phyloP scores from a whole-genome alignment of 2,329 filamentous ascomycete genomes.

The Ploettnerulaceae sp. region DNA sequence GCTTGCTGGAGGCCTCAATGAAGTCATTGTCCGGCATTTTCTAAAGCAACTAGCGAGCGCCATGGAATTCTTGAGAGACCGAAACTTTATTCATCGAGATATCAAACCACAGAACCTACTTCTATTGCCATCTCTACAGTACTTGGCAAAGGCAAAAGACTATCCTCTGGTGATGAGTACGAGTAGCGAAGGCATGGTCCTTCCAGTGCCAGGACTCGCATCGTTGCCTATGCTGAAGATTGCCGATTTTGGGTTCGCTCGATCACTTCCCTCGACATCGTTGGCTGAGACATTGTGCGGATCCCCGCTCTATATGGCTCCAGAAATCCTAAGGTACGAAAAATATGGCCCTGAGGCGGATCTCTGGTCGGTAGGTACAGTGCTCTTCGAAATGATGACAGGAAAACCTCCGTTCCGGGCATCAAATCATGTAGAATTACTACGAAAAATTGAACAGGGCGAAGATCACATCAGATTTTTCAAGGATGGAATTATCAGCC shows the following conservation, averaged over 20 bases:
- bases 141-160: constrained; percentile 56
- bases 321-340: constrained; percentile 94
- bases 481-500: constrained; percentile 63
- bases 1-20: constrained; percentile 79
- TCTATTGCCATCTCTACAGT: constrained; percentile 75
- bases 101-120: constrained; percentile 96
- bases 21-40: constrained; percentile 95
- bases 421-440: constrained; percentile 87
- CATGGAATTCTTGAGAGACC: constrained; percentile 77
- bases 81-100: constrained; percentile 91
- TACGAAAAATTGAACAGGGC: constrained; percentile 84
- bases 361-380: constrained; percentile 95
- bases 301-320: constrained; percentile 97
- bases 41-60: constrained; percentile 92
- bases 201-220: constrained; percentile 72
- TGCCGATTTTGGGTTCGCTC: constrained; percentile 97
- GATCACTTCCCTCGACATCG: constrained; percentile 83
- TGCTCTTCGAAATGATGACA: constrained; percentile 91
- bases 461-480: constrained; percentile 84
- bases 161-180: constrained; percentile 68
- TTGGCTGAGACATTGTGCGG: constrained; percentile 95
- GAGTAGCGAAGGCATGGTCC: constrained; percentile 74
- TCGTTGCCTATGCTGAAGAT: constrained; percentile 95
- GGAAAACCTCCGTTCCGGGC: constrained; percentile 89
- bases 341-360: constrained; percentile 97